These are phyloP conservation scores for Clarireedia sp. DNA, from an alignment of 2,329 filamentous ascomycete genomes.

Conservation along the genomic window DNA sequence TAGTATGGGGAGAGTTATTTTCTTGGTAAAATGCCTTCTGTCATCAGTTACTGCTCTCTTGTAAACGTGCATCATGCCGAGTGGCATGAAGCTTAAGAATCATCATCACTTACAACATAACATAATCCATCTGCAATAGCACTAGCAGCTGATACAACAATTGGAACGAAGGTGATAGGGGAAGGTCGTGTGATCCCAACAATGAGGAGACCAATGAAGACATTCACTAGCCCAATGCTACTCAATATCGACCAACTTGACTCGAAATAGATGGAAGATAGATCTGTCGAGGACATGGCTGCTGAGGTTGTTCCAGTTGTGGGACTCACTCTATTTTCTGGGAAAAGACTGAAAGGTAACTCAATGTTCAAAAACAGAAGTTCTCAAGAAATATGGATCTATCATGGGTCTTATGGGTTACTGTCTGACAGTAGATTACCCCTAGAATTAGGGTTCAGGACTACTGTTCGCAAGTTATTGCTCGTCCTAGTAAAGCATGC, in stretches of 20 bases:
- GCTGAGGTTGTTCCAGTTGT: neutral
- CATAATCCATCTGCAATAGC: conserved; percentile 38
- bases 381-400: neutral
- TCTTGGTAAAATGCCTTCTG: conserved; percentile 31
- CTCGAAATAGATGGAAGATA: conserved; percentile 32
- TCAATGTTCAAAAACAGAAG: too few species aligned
- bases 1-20: conserved; percentile 19
- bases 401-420: neutral
- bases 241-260: conserved; percentile 39
- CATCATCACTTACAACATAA: conserved; percentile 26
- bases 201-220: conserved; percentile 34
- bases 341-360: too few species aligned
- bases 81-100: neutral
- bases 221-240: conserved; percentile 35
- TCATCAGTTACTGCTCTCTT: neutral
- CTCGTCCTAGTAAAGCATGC: too few species aligned
- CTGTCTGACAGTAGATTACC: neutral
- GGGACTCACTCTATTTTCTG: neutral
- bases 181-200: conserved; percentile 35
- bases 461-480: too few species aligned
- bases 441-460: neutral
- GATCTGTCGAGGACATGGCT: neutral
- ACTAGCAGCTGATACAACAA: conserved; percentile 32
- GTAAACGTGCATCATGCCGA: neutral
- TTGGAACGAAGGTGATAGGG: conserved; percentile 33